phyloP scores from a whole-genome alignment of 768 basidiomycete species.

The Lepiota subincarnata region DNA sequence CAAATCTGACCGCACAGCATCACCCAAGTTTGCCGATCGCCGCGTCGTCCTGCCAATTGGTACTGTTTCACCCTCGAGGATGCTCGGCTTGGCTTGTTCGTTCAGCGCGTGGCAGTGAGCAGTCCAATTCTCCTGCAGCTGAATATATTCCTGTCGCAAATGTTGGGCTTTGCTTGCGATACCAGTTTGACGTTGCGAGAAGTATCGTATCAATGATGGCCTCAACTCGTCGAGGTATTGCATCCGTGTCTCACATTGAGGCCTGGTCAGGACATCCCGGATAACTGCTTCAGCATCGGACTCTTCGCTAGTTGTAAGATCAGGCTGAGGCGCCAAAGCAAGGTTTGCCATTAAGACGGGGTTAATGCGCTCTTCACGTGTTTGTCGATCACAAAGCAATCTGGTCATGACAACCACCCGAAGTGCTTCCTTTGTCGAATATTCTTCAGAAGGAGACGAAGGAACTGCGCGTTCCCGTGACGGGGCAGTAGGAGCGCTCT shows the following conservation, averaged over 20 bases:
- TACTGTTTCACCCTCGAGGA: constrained; percentile 34
- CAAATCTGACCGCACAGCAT: constrained; percentile 89
- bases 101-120: constrained; percentile 69
- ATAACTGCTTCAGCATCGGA: constrained; percentile 39
- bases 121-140: constrained; percentile 69
- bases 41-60: constrained; percentile 62
- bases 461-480: neutral
- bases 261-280: constrained; percentile 40
- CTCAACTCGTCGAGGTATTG: constrained; percentile 36
- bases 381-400: constrained; percentile 54
- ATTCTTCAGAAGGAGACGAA: constrained; percentile 20
- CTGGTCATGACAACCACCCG: constrained; percentile 61
- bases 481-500: neutral
- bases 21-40: constrained; percentile 72
- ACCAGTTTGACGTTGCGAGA: constrained; percentile 47
- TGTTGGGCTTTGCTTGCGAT: constrained; percentile 50
- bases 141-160: constrained; percentile 63
- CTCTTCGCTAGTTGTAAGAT: constrained; percentile 23
- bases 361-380: constrained; percentile 56
- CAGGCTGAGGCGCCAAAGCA: constrained; percentile 33
- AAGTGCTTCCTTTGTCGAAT: constrained; percentile 55
- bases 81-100: constrained; percentile 40
- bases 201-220: constrained; percentile 49
- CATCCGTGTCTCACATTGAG: constrained; percentile 29
- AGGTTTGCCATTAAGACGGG: constrained; percentile 63